These are phyloP conservation scores for Sarcodon aspratus DNA, from an alignment of 768 basidiomycete species.

Conservation along the genomic window DNA sequence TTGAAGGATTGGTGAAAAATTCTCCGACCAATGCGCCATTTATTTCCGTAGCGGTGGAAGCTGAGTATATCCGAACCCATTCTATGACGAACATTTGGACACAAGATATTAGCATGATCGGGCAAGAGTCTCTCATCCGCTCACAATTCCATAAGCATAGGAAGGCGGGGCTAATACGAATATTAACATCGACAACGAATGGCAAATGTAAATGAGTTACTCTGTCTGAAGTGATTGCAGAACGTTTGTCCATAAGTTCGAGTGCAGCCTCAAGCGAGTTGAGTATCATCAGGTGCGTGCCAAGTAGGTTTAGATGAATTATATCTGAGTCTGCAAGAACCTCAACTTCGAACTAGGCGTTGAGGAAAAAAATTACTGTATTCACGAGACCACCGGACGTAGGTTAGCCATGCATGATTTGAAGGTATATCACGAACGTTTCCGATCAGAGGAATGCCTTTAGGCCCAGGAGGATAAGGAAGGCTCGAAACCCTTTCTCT, in stretches of 20 bases:
- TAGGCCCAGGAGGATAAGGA: too few relatives aligned
- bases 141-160: constrained; percentile 7
- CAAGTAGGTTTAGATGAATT: constrained; percentile 8
- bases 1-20: constrained; percentile 9
- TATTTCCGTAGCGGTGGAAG: constrained; percentile 7
- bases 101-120: background rate
- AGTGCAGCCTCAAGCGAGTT: constrained; percentile 1
- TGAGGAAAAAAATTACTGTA: too few relatives aligned
- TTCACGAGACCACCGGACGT: too few relatives aligned
- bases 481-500: too few relatives aligned
- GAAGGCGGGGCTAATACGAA: background rate
- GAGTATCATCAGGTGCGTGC: constrained; percentile 7
- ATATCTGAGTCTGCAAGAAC: constrained; percentile 1
- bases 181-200: too few relatives aligned
- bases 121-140: too few relatives aligned
- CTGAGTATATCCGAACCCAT: constrained; percentile 2
- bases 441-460: too few relatives aligned
- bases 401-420: too few relatives aligned
- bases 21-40: constrained; percentile 9
- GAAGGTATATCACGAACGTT: too few relatives aligned
- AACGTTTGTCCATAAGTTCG: constrained; percentile 13
- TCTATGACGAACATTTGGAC: background rate
- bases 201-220: background rate
- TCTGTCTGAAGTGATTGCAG: constrained; percentile 12
- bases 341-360: too few relatives aligned